phyloP scores from a whole-genome alignment of 805 yeast genomes.

The Spathaspora boniae region DNA sequence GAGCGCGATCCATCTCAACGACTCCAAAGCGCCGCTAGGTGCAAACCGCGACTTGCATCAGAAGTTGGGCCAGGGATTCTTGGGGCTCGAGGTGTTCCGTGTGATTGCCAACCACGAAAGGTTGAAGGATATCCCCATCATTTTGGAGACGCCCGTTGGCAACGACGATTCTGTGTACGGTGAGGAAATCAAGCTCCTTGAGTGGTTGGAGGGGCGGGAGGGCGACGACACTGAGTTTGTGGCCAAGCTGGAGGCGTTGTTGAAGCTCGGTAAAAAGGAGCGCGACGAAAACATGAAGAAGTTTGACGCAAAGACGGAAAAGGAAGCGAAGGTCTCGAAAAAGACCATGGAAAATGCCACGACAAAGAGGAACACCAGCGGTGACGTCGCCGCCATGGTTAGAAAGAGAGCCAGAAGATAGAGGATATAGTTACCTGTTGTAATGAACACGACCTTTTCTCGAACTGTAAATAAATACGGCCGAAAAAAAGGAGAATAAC shows the following conservation, averaged over 20 bases:
- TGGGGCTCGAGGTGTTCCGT: constrained; percentile 84
- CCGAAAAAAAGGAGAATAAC: background rate
- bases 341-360: constrained; percentile 10
- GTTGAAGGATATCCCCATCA: constrained; percentile 66
- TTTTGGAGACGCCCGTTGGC: constrained; percentile 82
- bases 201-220: constrained; percentile 67
- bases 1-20: constrained; percentile 83
- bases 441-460: background rate
- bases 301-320: constrained; percentile 50
- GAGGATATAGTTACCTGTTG: constrained; percentile 6
- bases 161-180: constrained; percentile 67
- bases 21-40: constrained; percentile 89
- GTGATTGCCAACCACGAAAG: constrained; percentile 65
- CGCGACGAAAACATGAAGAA: constrained; percentile 67
- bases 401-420: constrained; percentile 15
- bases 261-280: constrained; percentile 60
- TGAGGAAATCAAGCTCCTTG: constrained; percentile 76
- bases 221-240: constrained; percentile 54
- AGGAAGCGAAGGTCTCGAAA: constrained; percentile 14
- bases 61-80: constrained; percentile 80
- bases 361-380: constrained; percentile 9
- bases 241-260: constrained; percentile 47
- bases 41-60: constrained; percentile 92
- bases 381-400: constrained; percentile 17
- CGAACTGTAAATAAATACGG: background rate